Evolutionary conservation across 768 basidiomycete species (phyloP), one percentile per base, ranked within the genome.

Genomic region (Tulasnella sp.): DNA sequence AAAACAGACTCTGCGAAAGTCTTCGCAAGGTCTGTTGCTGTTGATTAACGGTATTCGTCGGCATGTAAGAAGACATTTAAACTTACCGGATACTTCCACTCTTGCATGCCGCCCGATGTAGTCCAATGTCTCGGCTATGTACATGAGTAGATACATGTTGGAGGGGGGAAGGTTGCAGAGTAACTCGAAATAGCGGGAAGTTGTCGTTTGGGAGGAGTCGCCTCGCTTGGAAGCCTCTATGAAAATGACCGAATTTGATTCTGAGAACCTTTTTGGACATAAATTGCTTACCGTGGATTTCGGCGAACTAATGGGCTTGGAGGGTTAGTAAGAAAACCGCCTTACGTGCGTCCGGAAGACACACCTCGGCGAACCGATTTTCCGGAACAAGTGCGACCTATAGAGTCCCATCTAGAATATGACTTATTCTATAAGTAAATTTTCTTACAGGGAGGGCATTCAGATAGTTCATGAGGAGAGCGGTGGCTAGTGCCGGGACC

Each of bases 121-220:
- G 40, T 75, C 74, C 22, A 75, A 41, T 40, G 46, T 75, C 12
- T 75, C 74, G 31, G 46, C 46, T 31, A 75, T 20, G 14, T 75
- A 75, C 41, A 75, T 42, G 22, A 75, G 46, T 6, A 75, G 41
- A 40, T 75, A 75, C 74, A 75, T 75, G 74, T 75, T 75, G 34
- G 58, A 78, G 40, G 34, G 42, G 22, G 77, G 77, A 42, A 78
- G 64, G 37, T n/a, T 40, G 44, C 77, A 64, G 1, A 78, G 64
- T n/a, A 78, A 12, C 40, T 78, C 40, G 40, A 78, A 48, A 72
- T 78, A 78, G 37, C 77, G 77, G 12, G 64, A 18, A 1, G 64
- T 69, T 16, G 64, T 69, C 2, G 64, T 69, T 37, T 69, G 64
- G 4, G 64, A 34, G 16, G 64, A 69, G 14, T 69, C 64, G n/a